Evolutionary conservation across 2,329 filamentous ascomycete species (phyloP).

Genomic region (Hypoxylon sp.): DNA sequence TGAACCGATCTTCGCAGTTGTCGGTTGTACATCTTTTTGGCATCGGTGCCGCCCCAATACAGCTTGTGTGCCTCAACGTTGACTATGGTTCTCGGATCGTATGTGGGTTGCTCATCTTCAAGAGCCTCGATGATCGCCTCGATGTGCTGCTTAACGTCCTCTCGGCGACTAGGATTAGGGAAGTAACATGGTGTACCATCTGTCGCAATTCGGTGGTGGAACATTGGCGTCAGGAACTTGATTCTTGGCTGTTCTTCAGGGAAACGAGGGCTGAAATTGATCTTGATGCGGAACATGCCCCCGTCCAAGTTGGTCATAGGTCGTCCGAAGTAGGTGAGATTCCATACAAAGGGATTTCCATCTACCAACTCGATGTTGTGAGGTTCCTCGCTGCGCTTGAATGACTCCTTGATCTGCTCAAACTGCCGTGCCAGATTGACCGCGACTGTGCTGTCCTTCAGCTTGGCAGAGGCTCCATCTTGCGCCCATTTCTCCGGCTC

Average conservation of each 20-base stretch:
- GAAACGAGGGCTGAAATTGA: constrained; percentile 85
- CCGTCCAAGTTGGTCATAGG: constrained; percentile 95
- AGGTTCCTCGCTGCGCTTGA: constrained; percentile 77
- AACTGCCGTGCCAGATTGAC: constrained; percentile 87
- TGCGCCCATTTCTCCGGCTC: constrained; percentile 79
- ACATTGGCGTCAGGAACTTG: constrained; percentile 82
- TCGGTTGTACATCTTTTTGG: constrained; percentile 87
- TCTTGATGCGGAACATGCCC: constrained; percentile 84
- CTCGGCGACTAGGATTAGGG: constrained; percentile 68
- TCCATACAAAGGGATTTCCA: constrained; percentile 90
- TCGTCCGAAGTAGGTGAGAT: constrained; percentile 87
- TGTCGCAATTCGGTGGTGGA: constrained; percentile 86
- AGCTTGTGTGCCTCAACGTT: constrained; percentile 87
- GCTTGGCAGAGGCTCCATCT: constrained; percentile 73
- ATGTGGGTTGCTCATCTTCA: constrained; percentile 89
- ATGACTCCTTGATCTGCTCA: constrained; percentile 81
- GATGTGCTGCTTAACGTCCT: constrained; percentile 86
- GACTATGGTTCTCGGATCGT: constrained; percentile 89
- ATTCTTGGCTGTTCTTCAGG: constrained; percentile 90
- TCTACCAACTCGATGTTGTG: constrained; percentile 82
- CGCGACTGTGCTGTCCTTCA: constrained; percentile 79
- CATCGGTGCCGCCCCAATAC: constrained; percentile 84
- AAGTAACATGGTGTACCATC: constrained; percentile 89
- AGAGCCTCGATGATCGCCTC: constrained; percentile 83
- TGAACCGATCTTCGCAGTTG: constrained; percentile 83